phyloP scores from a whole-genome alignment of 257 asterid genomes.

The Penstemon newberryi region DNA sequence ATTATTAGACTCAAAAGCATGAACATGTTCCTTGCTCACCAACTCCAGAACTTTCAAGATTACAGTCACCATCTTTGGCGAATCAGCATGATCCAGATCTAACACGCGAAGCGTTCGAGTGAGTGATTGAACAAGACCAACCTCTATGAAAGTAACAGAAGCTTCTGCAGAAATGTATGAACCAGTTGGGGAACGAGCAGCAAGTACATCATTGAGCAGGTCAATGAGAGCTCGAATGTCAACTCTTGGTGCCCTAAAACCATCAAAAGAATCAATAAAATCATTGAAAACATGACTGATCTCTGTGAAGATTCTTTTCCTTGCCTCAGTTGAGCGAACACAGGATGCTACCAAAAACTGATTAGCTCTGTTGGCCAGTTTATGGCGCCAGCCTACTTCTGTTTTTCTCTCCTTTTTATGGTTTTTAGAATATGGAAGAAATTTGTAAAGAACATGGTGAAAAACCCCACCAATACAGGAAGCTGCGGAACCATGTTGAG shows the following conservation, averaged over 20 bases:
- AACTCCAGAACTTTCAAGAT: conserved; percentile 84
- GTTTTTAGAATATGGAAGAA: conserved; percentile 62
- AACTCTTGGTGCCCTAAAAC: conserved; percentile 61
- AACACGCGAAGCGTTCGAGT: conserved; percentile 65
- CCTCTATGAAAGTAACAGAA: conserved; percentile 80
- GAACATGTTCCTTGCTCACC: conserved; percentile 90
- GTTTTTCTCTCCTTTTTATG: conserved; percentile 69
- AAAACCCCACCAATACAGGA: conserved; percentile 52
- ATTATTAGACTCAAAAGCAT: conserved; percentile 63
- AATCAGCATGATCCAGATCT: conserved; percentile 86
- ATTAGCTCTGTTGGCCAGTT: conserved; percentile 82
- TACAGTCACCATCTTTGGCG: conserved; percentile 74
- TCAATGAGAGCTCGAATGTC: conserved; percentile 68
- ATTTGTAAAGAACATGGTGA: conserved; percentile 72
- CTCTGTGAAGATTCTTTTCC: conserved; percentile 83
- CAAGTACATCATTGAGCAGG: conserved; percentile 76
- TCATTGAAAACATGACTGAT: conserved; percentile 62
- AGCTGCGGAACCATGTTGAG: conserved; percentile 44
- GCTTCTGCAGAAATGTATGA: conserved; percentile 87
- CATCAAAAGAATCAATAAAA: conserved; percentile 58
- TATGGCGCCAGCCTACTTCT: conserved; percentile 94
- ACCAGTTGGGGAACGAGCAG: conserved; percentile 91
- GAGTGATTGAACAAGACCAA: conserved; percentile 74
- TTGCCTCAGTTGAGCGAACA: conserved; percentile 90
- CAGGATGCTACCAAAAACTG: conserved; percentile 91